Conservation (phyloP, 495 filamentous ascomycete species). For the Penicillium nucicola region DNA sequence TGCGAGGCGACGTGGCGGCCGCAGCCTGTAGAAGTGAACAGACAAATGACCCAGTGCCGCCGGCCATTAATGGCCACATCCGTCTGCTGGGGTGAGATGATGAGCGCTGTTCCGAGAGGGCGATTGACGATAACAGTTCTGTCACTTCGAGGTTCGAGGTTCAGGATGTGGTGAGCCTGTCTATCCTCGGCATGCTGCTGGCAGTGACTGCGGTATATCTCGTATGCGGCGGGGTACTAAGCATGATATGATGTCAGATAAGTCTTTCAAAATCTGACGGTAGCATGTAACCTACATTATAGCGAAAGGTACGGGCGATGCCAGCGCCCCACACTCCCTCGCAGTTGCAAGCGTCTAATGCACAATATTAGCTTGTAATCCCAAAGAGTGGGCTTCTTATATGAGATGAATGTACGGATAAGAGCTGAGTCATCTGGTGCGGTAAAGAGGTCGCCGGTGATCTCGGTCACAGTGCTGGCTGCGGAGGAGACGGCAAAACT, state of each 20-base stretch:
- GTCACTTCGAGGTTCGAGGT: background rate
- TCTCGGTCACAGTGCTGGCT: slow-evolving; percentile 19
- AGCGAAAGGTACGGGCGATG: slow-evolving; percentile 35
- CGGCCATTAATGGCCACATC: slow-evolving; percentile 19
- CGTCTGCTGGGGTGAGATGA: slow-evolving; percentile 39
- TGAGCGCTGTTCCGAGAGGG: slow-evolving; percentile 37
- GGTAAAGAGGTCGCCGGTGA: slow-evolving; percentile 41
- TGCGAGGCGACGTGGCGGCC: slow-evolving; percentile 25
- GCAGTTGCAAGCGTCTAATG: slow-evolving; percentile 46
- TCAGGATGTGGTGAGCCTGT: slow-evolving; percentile 4
- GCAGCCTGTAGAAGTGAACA: slow-evolving; percentile 41
- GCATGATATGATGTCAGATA: background rate
- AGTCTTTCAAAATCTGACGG: too few species aligned
- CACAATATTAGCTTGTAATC: background rate
- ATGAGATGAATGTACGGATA: slow-evolving; percentile 34
- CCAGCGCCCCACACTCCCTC: slow-evolving; percentile 43
- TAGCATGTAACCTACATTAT: slow-evolving; percentile 20
- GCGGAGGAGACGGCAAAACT: background rate
- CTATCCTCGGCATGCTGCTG: background rate
- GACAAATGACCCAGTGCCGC: slow-evolving; percentile 47
- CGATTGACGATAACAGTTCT: background rate
- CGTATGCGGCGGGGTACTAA: slow-evolving; percentile 42
- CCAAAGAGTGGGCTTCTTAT: background rate
- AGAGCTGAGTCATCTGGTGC: slow-evolving; percentile 40
- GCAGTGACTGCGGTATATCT: slow-evolving; percentile 35